Base-by-base conservation (phyloP, 257 asterid species). In the Phtheirospermum japonicum region DNA sequence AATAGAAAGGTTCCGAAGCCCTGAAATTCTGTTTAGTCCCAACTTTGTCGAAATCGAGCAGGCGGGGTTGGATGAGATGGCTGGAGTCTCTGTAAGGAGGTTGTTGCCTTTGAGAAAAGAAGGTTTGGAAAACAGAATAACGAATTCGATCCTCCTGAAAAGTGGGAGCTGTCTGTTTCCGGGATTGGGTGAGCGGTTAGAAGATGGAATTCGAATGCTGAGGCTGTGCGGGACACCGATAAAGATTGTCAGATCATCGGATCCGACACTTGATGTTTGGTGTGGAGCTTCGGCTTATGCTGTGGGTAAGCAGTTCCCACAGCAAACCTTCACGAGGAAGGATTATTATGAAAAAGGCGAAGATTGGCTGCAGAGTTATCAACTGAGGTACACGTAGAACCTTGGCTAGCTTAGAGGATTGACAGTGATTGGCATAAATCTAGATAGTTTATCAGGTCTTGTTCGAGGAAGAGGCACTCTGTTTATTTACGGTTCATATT, bases 321-420 rank as follows among this genome's bases (percentile, higher is more conserved):
- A 73, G 65, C 94, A 83, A 63, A 89, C 96, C 0, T 85, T 92
- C 73, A 87, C 82, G 56, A 75, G 77, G 78, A 75, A 63, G 91
- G 99, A 92, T 80, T 92, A 89, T 68, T 86, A 76, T 11, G 96
- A 92, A 68, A 92, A 89, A 67, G 99, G 99, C 7, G 97, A 89
- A 72, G 97, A 86, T 67, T 83, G 95, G 95, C 85, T 92, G 28
- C 73, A 86, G 58, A 53, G 72, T 62, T 87, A 89, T 64, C 86
- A 77, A 51, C 71, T 86, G 9, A 80, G 73, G 59, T 92, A 92
- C 74, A 64, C 81, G n/a, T n/a, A n/a, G n/a, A n/a, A n/a, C n/a
- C n/a, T n/a, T n/a, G n/a, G n/a, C n/a, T n/a, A n/a, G n/a, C n/a
- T n/a, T n/a, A n/a, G n/a, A n/a, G n/a, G n/a, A n/a, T n/a, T n/a